Percentiles rank a stretch among this genome's conserved stretches.
Conservation (phyloP, 2,329 filamentous ascomycete genomes). For the Blastomyces parvus region DNA sequence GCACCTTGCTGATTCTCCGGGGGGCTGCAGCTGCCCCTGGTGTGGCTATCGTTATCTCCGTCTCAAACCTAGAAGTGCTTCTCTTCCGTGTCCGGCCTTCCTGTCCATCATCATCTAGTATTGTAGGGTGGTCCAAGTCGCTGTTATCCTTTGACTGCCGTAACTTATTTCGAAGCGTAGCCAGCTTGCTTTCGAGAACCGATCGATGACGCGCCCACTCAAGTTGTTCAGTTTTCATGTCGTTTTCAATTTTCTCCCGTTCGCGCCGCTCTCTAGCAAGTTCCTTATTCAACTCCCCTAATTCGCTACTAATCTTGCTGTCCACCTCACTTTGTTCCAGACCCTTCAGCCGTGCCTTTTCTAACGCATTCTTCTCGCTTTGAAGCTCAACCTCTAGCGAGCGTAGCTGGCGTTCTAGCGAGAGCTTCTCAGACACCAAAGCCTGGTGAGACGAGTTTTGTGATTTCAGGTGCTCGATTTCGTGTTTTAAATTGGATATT, state of each 20-base stretch:
- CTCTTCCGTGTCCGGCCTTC: slow-evolving; percentile 31
- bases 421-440: slow-evolving; percentile 68
- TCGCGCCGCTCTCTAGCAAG: slow-evolving; percentile 53
- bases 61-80: slow-evolving; percentile 34
- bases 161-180: slow-evolving; percentile 59
- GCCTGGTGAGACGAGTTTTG: slow-evolving; percentile 55
- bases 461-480: slow-evolving; percentile 52
- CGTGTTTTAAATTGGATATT: slow-evolving; percentile 48
- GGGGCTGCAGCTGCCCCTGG: slow-evolving; percentile 38
- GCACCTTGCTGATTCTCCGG: slow-evolving; percentile 51
- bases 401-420: slow-evolving; percentile 66
- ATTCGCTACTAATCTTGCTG: slow-evolving; percentile 31
- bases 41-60: slow-evolving; percentile 42
- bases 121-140: background rate
- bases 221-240: slow-evolving; percentile 46
- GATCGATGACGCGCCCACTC: slow-evolving; percentile 55
- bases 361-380: slow-evolving; percentile 63
- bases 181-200: slow-evolving; percentile 60
- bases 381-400: slow-evolving; percentile 72
- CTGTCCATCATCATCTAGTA: slow-evolving; percentile 1
- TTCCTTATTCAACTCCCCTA: slow-evolving; percentile 47
- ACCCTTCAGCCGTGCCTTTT: slow-evolving; percentile 43
- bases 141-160: slow-evolving; percentile 27
- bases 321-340: slow-evolving; percentile 33
- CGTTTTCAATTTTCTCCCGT: slow-evolving; percentile 56